Evolutionary conservation across 2,329 filamentous ascomycete species (phyloP).

Genomic region (Paecilomyces formosus): DNA sequence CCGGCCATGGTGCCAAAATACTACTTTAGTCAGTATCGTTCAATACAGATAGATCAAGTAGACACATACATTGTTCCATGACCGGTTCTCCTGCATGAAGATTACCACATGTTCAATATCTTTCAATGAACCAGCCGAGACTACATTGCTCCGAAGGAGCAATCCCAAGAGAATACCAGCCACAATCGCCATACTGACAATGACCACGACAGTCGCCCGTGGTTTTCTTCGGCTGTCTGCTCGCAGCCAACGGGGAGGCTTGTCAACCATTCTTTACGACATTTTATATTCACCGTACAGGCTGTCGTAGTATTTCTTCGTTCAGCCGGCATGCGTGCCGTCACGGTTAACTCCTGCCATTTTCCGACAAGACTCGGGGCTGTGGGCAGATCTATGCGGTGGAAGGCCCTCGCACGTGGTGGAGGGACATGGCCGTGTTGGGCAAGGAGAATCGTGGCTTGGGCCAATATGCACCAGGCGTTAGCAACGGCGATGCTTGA

Average conservation of each 20-base stretch:
- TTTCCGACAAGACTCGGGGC: not conserved
- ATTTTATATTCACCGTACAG: not conserved
- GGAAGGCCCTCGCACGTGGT: not conserved
- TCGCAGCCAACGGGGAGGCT: not conserved
- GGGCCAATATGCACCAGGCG: not conserved
- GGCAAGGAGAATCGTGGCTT: not conserved
- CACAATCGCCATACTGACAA: constrained; percentile 6
- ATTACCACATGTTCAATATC: constrained; percentile 52
- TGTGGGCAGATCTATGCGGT: not conserved
- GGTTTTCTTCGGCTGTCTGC: not conserved
- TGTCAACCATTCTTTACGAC: not conserved
- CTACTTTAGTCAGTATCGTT: constrained; percentile 24
- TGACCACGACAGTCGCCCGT: not conserved
- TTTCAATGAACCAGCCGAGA: constrained; percentile 19
- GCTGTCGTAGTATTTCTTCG: not conserved
- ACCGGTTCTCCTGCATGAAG: constrained; percentile 49
- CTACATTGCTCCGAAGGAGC: constrained; percentile 10
- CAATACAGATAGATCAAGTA: not conserved
- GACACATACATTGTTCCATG: constrained; percentile 28
- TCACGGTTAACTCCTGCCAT: not conserved
- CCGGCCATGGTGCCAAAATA: constrained; percentile 52
- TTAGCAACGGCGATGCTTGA: not conserved
- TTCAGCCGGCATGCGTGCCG: not conserved
- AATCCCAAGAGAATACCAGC: constrained; percentile 8
- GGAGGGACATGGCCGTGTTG: not conserved